Conservation (phyloP, 2,329 filamentous ascomycete species). For the Chaetomium globosum region DNA sequence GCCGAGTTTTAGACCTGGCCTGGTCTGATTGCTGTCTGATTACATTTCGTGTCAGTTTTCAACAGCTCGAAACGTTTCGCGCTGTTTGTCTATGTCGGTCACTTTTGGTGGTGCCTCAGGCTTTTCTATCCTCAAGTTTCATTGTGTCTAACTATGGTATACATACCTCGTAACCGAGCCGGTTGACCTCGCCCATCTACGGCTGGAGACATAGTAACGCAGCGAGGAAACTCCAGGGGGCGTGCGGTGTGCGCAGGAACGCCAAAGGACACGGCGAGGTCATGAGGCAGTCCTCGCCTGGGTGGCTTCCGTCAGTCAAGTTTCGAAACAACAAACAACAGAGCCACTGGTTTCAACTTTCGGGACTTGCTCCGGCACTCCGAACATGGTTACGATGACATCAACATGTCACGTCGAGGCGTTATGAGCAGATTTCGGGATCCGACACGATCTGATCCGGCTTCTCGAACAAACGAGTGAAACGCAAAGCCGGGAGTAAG, state of each 20-base stretch:
- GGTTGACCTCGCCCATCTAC: too few relatives aligned
- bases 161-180: too few relatives aligned
- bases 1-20: neutral
- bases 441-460: conserved; percentile 1
- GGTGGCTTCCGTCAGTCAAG: neutral
- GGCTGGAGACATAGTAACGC: too few relatives aligned
- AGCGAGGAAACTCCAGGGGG: neutral
- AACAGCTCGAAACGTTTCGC: neutral
- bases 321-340: neutral
- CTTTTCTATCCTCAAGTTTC: neutral
- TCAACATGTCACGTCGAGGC: neutral
- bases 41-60: neutral
- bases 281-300: neutral
- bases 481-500: conserved; percentile 8
- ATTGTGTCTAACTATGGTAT: too few relatives aligned
- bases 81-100: neutral
- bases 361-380: neutral
- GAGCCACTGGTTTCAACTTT: neutral
- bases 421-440: conserved; percentile 15
- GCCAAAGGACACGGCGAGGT: neutral
- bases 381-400: neutral
- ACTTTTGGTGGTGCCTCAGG: neutral
- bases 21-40: neutral
- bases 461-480: conserved; percentile 6
- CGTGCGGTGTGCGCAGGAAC: neutral